Evolutionary conservation across 2,329 filamentous ascomycete genomes (phyloP).

Genomic region (Venturia effusa): DNA sequence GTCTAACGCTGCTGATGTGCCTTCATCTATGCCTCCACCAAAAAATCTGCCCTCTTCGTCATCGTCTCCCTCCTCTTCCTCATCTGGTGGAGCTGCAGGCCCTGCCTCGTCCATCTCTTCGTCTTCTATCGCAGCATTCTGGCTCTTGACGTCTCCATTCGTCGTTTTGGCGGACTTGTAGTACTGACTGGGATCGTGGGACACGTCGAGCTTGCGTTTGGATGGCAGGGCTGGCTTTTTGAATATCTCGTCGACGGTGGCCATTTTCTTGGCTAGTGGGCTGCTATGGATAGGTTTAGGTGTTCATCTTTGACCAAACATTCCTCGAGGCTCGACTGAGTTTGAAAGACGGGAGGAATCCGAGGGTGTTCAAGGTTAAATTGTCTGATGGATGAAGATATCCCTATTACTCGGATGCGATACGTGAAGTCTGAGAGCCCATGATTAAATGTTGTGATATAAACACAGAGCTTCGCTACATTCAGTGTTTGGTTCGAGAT

Average conservation of each 20-base stretch:
- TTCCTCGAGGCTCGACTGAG: neutral
- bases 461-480: neutral
- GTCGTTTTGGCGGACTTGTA: slow-evolving; percentile 51
- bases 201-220: slow-evolving; percentile 50
- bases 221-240: slow-evolving; percentile 41
- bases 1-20: slow-evolving; percentile 75
- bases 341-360: neutral
- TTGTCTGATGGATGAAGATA: too few relatives aligned
- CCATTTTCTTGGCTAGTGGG: slow-evolving; percentile 30
- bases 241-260: slow-evolving; percentile 52
- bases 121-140: slow-evolving; percentile 38
- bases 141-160: slow-evolving; percentile 39
- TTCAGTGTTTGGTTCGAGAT: neutral
- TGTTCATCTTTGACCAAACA: neutral
- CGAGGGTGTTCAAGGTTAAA: neutral
- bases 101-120: slow-evolving; percentile 37
- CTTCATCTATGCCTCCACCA: slow-evolving; percentile 73
- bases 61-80: slow-evolving; percentile 49
- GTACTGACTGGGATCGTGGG: slow-evolving; percentile 43
- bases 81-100: slow-evolving; percentile 40
- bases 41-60: slow-evolving; percentile 96
- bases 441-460: neutral
- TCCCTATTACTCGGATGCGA: neutral
- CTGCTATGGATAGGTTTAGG: neutral
- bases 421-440: neutral